A percentile compares a stretch with the other conserved stretches of the same genome.
Conservation (phyloP, 352 stramenopile genomes). For the Pythium dissimile region DNA sequence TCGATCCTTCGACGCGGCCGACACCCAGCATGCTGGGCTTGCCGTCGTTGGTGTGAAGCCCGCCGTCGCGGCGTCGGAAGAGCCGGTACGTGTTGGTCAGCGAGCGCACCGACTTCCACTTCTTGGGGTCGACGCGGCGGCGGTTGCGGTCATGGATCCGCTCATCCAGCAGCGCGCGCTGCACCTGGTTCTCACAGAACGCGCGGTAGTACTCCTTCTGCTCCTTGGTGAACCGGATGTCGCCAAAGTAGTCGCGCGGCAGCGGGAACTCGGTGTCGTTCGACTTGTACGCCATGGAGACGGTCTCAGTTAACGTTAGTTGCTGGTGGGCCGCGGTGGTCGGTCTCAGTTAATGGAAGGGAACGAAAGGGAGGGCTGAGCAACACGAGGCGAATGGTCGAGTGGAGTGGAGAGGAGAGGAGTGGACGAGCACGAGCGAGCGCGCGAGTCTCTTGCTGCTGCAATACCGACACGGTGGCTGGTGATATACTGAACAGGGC, state of each 20-base stretch:
- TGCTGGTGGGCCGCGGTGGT: neutral
- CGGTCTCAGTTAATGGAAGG: no score
- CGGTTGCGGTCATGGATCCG: neutral
- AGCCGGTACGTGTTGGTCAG: constrained; percentile 23
- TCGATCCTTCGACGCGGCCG: constrained; percentile 38
- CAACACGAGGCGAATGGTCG: neutral
- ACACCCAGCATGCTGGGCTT: constrained; percentile 38
- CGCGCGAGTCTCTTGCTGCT: no score
- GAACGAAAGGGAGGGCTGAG: no score
- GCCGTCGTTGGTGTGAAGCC: constrained; percentile 23
- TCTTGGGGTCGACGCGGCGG: constrained; percentile 19
- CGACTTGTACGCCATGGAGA: neutral
- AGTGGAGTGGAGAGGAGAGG: neutral
- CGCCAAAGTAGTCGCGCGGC: constrained; percentile 4
- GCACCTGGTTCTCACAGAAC: constrained; percentile 24
- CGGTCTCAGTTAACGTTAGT: neutral
- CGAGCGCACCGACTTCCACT: constrained; percentile 30
- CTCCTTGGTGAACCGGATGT: constrained; percentile 2
- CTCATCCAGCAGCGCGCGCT: constrained; percentile 24
- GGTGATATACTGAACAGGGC: no score
- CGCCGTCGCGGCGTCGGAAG: constrained; percentile 31
- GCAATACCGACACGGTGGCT: no score
- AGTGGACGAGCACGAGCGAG: neutral
- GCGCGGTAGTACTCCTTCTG: constrained; percentile 25
- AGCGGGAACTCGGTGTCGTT: constrained; percentile 11